Evolutionary conservation across 768 basidiomycete species (phyloP).

Genomic region (Leucocoprinus sp.): DNA sequence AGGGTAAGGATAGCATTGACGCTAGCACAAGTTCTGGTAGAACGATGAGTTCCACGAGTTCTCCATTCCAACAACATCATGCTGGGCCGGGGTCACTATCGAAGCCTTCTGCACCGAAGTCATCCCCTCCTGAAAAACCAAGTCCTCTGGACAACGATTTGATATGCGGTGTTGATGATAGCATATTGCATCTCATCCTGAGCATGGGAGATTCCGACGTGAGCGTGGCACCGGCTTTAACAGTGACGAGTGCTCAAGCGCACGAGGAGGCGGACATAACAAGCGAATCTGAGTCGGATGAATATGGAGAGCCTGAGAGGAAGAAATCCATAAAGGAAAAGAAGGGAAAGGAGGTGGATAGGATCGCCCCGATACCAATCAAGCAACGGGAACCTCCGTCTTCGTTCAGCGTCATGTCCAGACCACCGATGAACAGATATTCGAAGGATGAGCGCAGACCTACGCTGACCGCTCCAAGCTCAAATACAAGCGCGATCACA

Average conservation of each 20-base stretch:
- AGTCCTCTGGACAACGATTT: conserved; percentile 35
- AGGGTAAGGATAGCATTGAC: conserved; percentile 31
- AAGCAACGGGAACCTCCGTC: conserved; percentile 46
- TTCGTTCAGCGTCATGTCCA: conserved; percentile 55
- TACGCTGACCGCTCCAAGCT: conserved; percentile 1
- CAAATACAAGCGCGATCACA: conserved; percentile 3
- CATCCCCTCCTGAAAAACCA: conserved; percentile 12
- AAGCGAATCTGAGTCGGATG: conserved; percentile 15
- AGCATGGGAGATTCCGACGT: conserved; percentile 27
- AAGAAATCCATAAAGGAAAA: conserved; percentile 9
- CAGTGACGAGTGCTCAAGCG: not conserved
- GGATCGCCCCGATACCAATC: conserved; percentile 51
- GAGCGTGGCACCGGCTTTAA: not conserved
- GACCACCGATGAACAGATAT: conserved; percentile 35
- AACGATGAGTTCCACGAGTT: not conserved
- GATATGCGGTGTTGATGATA: conserved; percentile 33
- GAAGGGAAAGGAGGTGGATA: conserved; percentile 14
- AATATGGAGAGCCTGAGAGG: conserved; percentile 15
- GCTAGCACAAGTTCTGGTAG: conserved; percentile 8
- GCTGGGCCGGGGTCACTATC: not conserved
- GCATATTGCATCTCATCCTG: conserved; percentile 32
- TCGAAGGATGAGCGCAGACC: conserved; percentile 9
- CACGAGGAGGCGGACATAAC: conserved; percentile 14
- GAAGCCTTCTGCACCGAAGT: conserved; percentile 3
- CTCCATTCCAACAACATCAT: conserved; percentile 1